These are phyloP conservation scores for Scutellaria baicalensis DNA, from an alignment of 257 asterid genomes.

Conservation along the genomic window DNA sequence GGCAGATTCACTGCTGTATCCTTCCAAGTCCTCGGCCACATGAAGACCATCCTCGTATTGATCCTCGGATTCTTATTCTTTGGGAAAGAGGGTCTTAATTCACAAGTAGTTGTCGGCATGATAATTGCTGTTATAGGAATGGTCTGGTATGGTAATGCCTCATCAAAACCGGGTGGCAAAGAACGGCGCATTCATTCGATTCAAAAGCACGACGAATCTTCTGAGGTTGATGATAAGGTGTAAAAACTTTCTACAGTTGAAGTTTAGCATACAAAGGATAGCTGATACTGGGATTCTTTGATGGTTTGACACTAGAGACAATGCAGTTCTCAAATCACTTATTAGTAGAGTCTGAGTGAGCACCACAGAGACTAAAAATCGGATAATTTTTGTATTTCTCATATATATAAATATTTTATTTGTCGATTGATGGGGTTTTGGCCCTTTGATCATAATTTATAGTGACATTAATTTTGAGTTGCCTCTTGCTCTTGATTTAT, in stretches of 20 bases:
- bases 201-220: slow-evolving; percentile 59
- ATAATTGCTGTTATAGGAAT: slow-evolving; percentile 77
- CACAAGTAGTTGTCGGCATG: slow-evolving; percentile 88
- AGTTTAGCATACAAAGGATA: slow-evolving; percentile 32
- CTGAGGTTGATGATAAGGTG: slow-evolving; percentile 76
- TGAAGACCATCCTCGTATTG: slow-evolving; percentile 90
- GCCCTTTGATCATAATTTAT: slow-evolving; percentile 34
- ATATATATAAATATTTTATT: slow-evolving; percentile 15
- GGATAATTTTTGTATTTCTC: slow-evolving; percentile 33
- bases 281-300: slow-evolving; percentile 32
- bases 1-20: slow-evolving; percentile 96
- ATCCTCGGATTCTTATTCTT: slow-evolving; percentile 82
- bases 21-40: slow-evolving; percentile 92
- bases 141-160: slow-evolving; percentile 94
- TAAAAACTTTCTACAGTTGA: slow-evolving; percentile 27
- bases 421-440: slow-evolving; percentile 10
- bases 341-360: slow-evolving; percentile 15
- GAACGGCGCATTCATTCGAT: slow-evolving; percentile 66
- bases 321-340: slow-evolving; percentile 14
- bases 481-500: slow-evolving; percentile 1
- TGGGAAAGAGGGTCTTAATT: slow-evolving; percentile 83
- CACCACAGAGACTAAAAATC: slow-evolving; percentile 1
- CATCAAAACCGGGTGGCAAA: slow-evolving; percentile 90
- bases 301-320: slow-evolving; percentile 42
- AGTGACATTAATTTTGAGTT: slow-evolving; percentile 13